Evolutionary conservation across 371 early-diverging fungal genomes (phyloP), one percentile per base, ranked within the genome.

Genomic region (Smittium mucronatum): DNA sequence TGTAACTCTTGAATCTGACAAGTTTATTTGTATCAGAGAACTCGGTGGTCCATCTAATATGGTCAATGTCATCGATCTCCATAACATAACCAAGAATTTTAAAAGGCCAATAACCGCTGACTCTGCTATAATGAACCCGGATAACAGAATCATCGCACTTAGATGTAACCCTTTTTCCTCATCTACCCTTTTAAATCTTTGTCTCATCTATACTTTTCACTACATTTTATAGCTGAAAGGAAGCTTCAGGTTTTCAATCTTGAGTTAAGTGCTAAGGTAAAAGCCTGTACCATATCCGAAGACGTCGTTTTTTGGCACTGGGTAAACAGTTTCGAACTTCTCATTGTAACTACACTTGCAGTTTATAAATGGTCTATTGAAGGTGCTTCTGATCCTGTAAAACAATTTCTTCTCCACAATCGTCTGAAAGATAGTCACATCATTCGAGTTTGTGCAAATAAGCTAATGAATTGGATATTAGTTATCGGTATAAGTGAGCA

Each of bases 331-430:
- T 89, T 84, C 70, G 89, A 88, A n/a, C 78, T 97, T 63, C 96
- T 93, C n/a, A 78, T 97, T 61, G 93, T 97, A 30, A 96, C 97
- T 16, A 87, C 85, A 35, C 86, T 82, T 0, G 76, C 89, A 30
- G 98, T 97, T 16, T 96, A 89, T 82, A 95, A 95, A 78, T 98
- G 98, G 98, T 88, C 93, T 31, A 89, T 97, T 71, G 96, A 97
- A 71, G 95, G 93, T 34, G 89, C 91, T 2, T 82, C 90, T 8
- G 79, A 79, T 33, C 98, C 97, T 11, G 75, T 77, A 36, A 96
- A 95, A 80, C 81, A 94, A 73, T 98, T 98, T 83, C 97, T 96
- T 69, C 85, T 96, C 58, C 92, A 96, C 75, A 80, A 85, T 28
- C 89, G 74, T 71, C 82, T 98, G 61, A 80, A 77, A 58, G 93